These are phyloP conservation scores for Porphyrellus cyaneotinctus DNA, from an alignment of 768 basidiomycete genomes.

Conservation along the genomic window DNA sequence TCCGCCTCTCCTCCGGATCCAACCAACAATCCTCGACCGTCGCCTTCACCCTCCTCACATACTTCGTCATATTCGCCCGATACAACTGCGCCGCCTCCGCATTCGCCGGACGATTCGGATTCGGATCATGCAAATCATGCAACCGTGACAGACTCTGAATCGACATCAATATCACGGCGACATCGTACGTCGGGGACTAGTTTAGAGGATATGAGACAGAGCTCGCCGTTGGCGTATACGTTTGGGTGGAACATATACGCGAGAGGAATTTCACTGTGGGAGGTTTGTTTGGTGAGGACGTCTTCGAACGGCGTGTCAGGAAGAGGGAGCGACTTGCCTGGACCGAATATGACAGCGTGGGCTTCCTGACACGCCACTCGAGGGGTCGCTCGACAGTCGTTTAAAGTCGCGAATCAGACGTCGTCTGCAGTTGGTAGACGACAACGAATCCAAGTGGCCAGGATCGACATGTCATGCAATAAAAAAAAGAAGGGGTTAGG, in stretches of 20 bases:
- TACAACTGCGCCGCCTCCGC: constrained; percentile 97
- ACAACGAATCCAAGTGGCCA: too few species aligned
- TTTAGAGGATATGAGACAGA: constrained; percentile 97
- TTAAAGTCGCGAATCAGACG: constrained; percentile 99
- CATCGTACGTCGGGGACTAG: constrained; percentile 99
- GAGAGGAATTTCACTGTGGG: constrained; percentile 97
- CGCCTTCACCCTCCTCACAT: constrained; percentile 85
- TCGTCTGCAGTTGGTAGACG: constrained; percentile 90
- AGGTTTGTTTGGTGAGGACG: constrained; percentile 97
- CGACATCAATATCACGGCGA: constrained; percentile 94
- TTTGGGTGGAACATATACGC: constrained; percentile 99
- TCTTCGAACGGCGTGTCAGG: constrained; percentile 96
- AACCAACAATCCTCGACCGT: constrained; percentile 96
- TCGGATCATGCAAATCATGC: constrained; percentile 99
- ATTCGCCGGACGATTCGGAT: constrained; percentile 97
- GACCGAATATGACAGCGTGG: constrained; percentile 98
- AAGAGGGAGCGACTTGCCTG: constrained; percentile 58
- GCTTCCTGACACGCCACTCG: constrained; percentile 93
- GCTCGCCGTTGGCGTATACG: constrained; percentile 96
- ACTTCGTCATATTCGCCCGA: constrained; percentile 98
- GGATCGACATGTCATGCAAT: too few species aligned
- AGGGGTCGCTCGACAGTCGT: constrained; percentile 89
- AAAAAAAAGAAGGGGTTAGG: too few species aligned
- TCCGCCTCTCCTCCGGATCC: constrained; percentile 67
- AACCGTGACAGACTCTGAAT: constrained; percentile 91